A percentile compares a stretch with the other conserved stretches of the same genome.
Evolutionary conservation across 164 flowering plant species (phyloP).

Genomic region (Annona squamosa): DNA sequence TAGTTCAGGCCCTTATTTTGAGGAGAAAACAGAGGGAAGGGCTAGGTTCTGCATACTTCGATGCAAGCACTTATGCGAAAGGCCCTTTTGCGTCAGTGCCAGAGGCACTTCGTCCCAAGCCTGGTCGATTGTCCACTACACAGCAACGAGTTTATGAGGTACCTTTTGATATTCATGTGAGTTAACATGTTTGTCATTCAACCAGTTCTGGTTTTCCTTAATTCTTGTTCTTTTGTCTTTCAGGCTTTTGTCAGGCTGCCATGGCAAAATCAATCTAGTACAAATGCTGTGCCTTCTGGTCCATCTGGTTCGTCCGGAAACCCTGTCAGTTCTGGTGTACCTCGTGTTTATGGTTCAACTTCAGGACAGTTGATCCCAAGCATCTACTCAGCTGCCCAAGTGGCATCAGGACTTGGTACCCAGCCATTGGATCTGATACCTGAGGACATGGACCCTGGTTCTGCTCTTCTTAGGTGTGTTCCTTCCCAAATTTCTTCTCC

Average conservation of each 20-base stretch:
- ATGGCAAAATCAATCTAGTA: constrained; percentile 79
- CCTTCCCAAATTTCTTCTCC: not conserved
- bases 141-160: constrained; percentile 99
- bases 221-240: constrained; percentile 3
- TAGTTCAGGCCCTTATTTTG: constrained; percentile 58
- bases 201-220: not conserved
- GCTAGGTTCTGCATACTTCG: constrained; percentile 59
- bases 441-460: constrained; percentile 51
- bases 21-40: constrained; percentile 86
- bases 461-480: constrained; percentile 49
- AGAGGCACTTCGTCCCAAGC: constrained; percentile 89
- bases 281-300: constrained; percentile 45
- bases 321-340: constrained; percentile 31
- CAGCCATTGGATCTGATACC: constrained; percentile 54
- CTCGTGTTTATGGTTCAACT: constrained; percentile 40
- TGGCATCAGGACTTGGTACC: constrained; percentile 36
- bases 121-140: constrained; percentile 73
- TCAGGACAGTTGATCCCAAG: constrained; percentile 45
- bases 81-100: constrained; percentile 66
- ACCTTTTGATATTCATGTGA: not conserved
- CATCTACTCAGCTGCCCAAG: constrained; percentile 45
- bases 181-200: not conserved
- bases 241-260: constrained; percentile 94
- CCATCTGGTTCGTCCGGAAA: constrained; percentile 40
- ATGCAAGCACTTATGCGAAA: constrained; percentile 61